These are phyloP conservation scores for Candida golubevii DNA, from an alignment of 805 yeast genomes.

Conservation along the genomic window DNA sequence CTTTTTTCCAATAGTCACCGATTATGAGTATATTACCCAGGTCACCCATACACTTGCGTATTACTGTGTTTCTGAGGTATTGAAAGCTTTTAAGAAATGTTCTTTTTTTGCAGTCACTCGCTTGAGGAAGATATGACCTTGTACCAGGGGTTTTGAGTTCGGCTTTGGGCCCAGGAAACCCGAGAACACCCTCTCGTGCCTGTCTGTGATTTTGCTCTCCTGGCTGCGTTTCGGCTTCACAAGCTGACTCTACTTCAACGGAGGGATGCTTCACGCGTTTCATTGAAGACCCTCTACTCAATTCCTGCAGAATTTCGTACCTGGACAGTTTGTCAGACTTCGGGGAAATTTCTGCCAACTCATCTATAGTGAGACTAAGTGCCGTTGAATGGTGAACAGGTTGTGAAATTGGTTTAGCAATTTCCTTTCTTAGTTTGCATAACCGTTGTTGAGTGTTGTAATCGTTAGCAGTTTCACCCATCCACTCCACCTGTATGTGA, in stretches of 20 bases:
- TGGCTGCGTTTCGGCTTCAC: neutral
- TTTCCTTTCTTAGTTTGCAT: neutral
- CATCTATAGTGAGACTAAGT: too few species aligned
- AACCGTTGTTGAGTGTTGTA: neutral
- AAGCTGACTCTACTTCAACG: neutral
- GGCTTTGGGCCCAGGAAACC: neutral
- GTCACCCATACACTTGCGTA: slow-evolving; percentile 2
- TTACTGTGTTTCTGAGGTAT: neutral
- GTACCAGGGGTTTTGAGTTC: neutral
- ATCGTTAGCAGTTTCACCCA: neutral
- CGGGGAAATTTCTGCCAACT: neutral
- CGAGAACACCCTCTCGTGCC: neutral
- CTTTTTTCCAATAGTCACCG: slow-evolving; percentile 1
- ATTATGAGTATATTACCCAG: neutral
- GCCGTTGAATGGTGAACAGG: too few species aligned
- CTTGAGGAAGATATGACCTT: too few species aligned
- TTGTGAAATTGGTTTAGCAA: neutral
- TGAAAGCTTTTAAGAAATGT: neutral
- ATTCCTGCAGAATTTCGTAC: too few species aligned
- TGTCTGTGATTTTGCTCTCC: neutral
- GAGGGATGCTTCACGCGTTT: neutral
- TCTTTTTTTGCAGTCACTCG: neutral
- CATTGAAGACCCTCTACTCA: too few species aligned
- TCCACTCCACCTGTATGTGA: neutral
- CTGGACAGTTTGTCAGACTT: too few species aligned